Percentiles rank a stretch among this genome's conserved stretches.
These are phyloP conservation scores for Saccharomycopsis sp. DNA, from an alignment of 805 yeast genomes.

Conservation along the genomic window DNA sequence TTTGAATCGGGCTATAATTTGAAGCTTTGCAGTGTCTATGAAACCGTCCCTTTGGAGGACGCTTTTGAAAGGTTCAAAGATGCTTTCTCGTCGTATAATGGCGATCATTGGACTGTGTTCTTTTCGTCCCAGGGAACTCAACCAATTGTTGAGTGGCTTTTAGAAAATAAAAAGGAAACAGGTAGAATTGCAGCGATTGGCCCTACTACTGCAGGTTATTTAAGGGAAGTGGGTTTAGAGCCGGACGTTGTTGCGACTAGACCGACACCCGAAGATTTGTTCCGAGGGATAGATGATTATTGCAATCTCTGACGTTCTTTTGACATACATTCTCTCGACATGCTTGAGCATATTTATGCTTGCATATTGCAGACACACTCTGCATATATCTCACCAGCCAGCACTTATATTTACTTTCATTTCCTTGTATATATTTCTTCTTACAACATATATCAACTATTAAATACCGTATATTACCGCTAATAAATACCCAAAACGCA, in stretches of 20 bases:
- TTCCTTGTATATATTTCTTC: background rate
- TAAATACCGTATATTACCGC: background rate
- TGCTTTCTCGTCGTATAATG: background rate
- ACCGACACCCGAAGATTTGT: conserved; percentile 63
- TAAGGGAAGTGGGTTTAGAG: conserved; percentile 42
- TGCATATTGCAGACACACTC: no score
- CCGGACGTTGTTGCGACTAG: conserved; percentile 62
- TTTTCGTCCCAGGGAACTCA: conserved; percentile 90
- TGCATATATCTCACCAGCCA: no score
- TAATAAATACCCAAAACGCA: background rate
- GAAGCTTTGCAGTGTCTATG: conserved; percentile 60
- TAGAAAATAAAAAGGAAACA: background rate
- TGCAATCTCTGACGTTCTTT: no score
- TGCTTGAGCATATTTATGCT: no score
- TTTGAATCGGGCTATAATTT: conserved; percentile 37
- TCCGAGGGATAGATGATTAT: conserved; percentile 32
- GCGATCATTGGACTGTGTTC: conserved; percentile 63
- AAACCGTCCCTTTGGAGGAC: conserved; percentile 48
- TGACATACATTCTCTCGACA: no score
- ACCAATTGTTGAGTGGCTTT: conserved; percentile 40
- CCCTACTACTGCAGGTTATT: conserved; percentile 68
- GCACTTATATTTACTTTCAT: background rate
- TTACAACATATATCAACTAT: background rate
- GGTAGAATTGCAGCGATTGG: conserved; percentile 76
- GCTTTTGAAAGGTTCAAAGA: conserved; percentile 35